These are phyloP conservation scores for Tolypocladium tropicale DNA, from an alignment of 2,329 filamentous ascomycete species.

Conservation along the genomic window DNA sequence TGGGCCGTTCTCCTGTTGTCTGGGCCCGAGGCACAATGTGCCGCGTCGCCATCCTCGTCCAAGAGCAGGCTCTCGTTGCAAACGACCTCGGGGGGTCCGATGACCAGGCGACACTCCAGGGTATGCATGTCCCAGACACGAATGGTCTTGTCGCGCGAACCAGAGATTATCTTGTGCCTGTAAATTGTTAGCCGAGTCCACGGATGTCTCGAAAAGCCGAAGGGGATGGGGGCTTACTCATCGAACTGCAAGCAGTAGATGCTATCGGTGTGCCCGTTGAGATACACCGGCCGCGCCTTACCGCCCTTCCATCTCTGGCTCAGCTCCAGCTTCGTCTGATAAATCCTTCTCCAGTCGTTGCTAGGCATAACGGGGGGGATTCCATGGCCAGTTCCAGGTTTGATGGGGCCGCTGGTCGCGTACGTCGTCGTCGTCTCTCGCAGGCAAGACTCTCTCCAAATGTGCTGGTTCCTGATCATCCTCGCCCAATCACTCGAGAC, in stretches of 20 bases:
- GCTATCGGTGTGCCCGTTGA: constrained; percentile 89
- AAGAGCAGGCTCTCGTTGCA: constrained; percentile 39
- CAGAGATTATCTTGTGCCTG: constrained; percentile 90
- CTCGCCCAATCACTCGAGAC: constrained; percentile 43
- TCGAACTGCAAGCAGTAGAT: constrained; percentile 98
- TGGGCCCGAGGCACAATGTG: constrained; percentile 45
- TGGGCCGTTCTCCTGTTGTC: constrained; percentile 34
- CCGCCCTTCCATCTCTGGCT: constrained; percentile 71
- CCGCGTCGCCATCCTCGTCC: constrained; percentile 38
- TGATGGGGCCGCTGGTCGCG: constrained; percentile 43
- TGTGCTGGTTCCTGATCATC: constrained; percentile 40
- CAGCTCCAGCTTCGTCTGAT: constrained; percentile 64
- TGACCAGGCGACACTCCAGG: constrained; percentile 73
- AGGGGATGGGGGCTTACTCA: constrained; percentile 50
- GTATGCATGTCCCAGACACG: constrained; percentile 93
- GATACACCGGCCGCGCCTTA: constrained; percentile 71
- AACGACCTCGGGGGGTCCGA: constrained; percentile 65
- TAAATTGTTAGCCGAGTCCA: constrained; percentile 20
- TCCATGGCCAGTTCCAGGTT: constrained; percentile 45
- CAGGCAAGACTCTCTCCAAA: constrained; percentile 55
- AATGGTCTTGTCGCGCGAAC: constrained; percentile 89
- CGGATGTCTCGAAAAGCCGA: neutral
- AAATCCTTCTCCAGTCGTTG: constrained; percentile 82
- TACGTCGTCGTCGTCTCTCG: constrained; percentile 50
- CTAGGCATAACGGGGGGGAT: constrained; percentile 44